These are phyloP conservation scores for Rosa chinensis DNA, from an alignment of 306 rosid genomes.

Conservation along the genomic window DNA sequence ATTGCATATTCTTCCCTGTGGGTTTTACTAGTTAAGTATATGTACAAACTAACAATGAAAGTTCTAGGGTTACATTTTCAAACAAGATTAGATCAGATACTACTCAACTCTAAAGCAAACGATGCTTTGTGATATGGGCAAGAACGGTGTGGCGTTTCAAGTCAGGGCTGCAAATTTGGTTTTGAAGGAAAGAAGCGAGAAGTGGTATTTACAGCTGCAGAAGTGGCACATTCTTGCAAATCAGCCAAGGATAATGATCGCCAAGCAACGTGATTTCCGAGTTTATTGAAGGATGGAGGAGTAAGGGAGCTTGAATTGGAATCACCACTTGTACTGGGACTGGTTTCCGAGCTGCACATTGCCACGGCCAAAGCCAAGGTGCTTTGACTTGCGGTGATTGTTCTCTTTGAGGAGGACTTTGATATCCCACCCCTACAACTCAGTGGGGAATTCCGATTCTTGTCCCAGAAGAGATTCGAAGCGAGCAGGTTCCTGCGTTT, in stretches of 20 bases:
- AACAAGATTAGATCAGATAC: not conserved
- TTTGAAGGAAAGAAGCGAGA: constrained; percentile 26
- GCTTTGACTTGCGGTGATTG: constrained; percentile 66
- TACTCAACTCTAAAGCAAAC: not conserved
- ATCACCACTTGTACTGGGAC: constrained; percentile 56
- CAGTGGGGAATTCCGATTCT: constrained; percentile 50
- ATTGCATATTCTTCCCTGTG: not conserved
- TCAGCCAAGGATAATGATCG: constrained; percentile 65
- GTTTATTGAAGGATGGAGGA: constrained; percentile 24
- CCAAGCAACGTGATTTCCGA: constrained; percentile 31
- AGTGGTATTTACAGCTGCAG: constrained; percentile 37
- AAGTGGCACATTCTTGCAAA: constrained; percentile 50
- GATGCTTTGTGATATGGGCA: not conserved
- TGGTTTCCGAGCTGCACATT: constrained; percentile 64
- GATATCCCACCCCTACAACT: constrained; percentile 63
- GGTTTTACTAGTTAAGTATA: not conserved
- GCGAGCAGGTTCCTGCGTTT: constrained; percentile 72
- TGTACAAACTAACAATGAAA: not conserved
- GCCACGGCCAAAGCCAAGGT: constrained; percentile 76
- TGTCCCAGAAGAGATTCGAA: constrained; percentile 55
- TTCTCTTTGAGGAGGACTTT: constrained; percentile 67
- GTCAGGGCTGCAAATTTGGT: constrained; percentile 24
- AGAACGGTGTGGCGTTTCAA: not conserved
- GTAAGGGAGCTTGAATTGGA: constrained; percentile 46
- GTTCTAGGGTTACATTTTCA: not conserved